Evolutionary conservation across 352 stramenopile species (phyloP).

Genomic region (Phytophthora rubi): DNA sequence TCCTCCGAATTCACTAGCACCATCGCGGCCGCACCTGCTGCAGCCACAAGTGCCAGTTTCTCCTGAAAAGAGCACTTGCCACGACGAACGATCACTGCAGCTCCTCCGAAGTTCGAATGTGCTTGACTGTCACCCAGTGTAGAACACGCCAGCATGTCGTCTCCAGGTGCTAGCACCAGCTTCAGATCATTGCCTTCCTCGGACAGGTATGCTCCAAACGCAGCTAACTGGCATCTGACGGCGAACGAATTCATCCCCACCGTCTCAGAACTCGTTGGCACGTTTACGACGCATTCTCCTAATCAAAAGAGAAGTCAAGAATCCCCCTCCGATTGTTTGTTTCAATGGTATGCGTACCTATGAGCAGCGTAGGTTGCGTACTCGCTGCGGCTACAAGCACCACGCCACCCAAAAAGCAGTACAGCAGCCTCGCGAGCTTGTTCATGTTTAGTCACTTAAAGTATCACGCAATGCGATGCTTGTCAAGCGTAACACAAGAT

Average conservation of each 20-base stretch:
- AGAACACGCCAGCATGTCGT: constrained; percentile 33
- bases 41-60: constrained; percentile 39
- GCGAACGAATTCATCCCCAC: neutral
- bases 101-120: constrained; percentile 4
- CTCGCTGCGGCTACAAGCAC: neutral
- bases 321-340: neutral
- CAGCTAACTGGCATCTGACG: constrained; percentile 42
- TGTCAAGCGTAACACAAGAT: constrained; percentile 27
- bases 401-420: constrained; percentile 2
- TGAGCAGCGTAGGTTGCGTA: constrained; percentile 24
- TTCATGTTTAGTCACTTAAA: constrained; percentile 12
- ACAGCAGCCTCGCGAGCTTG: constrained; percentile 7
- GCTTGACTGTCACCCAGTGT: neutral
- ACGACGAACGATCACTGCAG: constrained; percentile 40
- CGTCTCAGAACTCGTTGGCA: neutral
- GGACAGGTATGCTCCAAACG: constrained; percentile 39
- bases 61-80: constrained; percentile 49
- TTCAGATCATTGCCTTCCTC: neutral
- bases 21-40: constrained; percentile 31
- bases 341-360: constrained; percentile 11
- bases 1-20: constrained; percentile 53
- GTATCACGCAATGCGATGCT: constrained; percentile 11
- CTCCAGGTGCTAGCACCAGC: constrained; percentile 26
- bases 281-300: constrained; percentile 19
- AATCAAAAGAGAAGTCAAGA: no score